These are phyloP conservation scores for Colletotrichum liriopes DNA, from an alignment of 2,329 filamentous ascomycete species.

Conservation along the genomic window DNA sequence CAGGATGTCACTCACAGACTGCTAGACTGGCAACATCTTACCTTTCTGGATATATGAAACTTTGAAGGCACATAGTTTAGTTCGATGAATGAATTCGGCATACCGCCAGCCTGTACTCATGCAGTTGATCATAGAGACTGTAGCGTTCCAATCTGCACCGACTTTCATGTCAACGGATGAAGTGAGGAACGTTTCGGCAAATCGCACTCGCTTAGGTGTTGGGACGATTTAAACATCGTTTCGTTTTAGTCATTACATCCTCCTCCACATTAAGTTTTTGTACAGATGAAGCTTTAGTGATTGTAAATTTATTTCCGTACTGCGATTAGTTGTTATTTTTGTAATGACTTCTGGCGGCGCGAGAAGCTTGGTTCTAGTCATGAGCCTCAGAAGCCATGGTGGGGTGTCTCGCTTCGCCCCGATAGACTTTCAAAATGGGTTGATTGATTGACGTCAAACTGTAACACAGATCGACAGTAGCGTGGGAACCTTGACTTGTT, in stretches of 20 bases:
- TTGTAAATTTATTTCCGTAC: too few species aligned
- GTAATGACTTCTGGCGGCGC: too few species aligned
- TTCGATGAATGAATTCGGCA: not conserved
- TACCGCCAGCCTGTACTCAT: not conserved
- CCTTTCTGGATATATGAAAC: not conserved
- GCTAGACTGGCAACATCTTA: not conserved
- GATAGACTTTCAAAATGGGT: constrained; percentile 12
- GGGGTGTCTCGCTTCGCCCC: not conserved
- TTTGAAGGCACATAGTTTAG: not conserved
- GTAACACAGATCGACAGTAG: constrained; percentile 10
- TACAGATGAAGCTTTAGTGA: not conserved
- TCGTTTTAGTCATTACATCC: not conserved
- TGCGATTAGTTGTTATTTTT: too few species aligned
- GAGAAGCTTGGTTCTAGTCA: not conserved
- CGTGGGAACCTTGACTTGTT: constrained; percentile 9
- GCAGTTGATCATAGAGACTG: not conserved
- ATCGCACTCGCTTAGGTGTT: not conserved
- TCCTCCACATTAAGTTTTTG: not conserved
- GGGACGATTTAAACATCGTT: not conserved
- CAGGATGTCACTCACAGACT: not conserved
- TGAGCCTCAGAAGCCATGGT: too few species aligned
- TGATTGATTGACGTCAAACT: constrained; percentile 33
- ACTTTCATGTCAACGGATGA: not conserved
- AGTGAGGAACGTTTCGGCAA: not conserved
- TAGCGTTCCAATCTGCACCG: not conserved